Base-by-base conservation (phyloP, 1,284 basidiomycete species). In the Ceratobasidium sp. region DNA sequence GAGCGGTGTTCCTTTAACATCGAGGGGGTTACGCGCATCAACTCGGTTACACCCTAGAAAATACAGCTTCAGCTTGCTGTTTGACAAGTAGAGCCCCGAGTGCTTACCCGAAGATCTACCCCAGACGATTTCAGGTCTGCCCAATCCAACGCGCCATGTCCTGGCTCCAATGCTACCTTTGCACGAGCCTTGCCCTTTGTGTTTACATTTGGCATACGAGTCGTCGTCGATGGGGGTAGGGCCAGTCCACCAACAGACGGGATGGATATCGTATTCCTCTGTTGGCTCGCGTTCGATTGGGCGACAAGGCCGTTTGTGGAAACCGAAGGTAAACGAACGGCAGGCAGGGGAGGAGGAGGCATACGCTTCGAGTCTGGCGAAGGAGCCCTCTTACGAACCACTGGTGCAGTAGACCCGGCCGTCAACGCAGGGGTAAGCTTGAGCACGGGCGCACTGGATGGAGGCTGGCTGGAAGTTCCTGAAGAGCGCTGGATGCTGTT, bases 81-180 rank as follows among this genome's bases (percentile, higher is more conserved):
- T 13, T 10, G 13, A 20, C 32, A 12, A 10, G 49, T 2, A 20
- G 17, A 6, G 43, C 1, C 17, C 17, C 1, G 29, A 70, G 72
- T 52, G 49, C 52, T 67, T 54, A 93, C 93, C 69, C 92, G 80
- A 22, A 96, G 78, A 82, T 97, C 87, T 71, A 82, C 78, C 4
- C 93, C 92, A 6, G 90, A 93, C 3, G 85, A 81, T 76, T 93
- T 94, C 70, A 98, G 79, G 57, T 86, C 87, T 0, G 95, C 96
- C 97, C 97, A 99, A 79, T 99, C 97, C 22, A 99, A 79, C 22
- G 95, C 89, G 73, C 93, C 92, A 79, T 91, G 93, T 2, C 97
- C 97, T 1, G 96, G 96, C 12, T 90, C 89, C 0, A 99, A 84
- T 0, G 89, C 92, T 1, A 98, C 95, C 80, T 96, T 98, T 60